Percentiles rank a stretch among this genome's conserved stretches.
Conservation (phyloP, 1,284 basidiomycete species). For the Mycosarcoma mackinlayi region DNA sequence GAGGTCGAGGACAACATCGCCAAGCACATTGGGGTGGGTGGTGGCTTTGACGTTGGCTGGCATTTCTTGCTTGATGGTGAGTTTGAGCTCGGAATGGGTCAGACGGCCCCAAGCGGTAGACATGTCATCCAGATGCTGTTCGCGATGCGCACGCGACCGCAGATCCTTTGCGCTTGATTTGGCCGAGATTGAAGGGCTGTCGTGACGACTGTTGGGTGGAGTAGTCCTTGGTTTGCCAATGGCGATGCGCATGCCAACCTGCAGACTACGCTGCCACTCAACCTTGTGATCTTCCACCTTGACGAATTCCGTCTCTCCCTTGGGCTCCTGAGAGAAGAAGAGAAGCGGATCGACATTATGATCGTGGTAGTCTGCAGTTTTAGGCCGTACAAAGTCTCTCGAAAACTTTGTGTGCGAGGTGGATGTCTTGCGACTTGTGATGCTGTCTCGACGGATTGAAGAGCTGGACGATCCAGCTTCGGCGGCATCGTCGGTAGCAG, state of each 20-base stretch:
- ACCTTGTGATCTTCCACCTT: slow-evolving; percentile 50
- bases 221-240: slow-evolving; percentile 52
- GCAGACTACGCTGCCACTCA: slow-evolving; percentile 54
- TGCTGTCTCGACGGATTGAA: slow-evolving; percentile 26
- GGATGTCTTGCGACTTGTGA: slow-evolving; percentile 37
- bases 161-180: slow-evolving; percentile 45
- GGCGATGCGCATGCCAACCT: slow-evolving; percentile 56
- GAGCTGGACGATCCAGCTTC: slow-evolving; percentile 12
- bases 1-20: slow-evolving; percentile 77
- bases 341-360: slow-evolving; percentile 41
- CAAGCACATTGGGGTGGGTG: slow-evolving; percentile 70
- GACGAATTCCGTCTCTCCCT: slow-evolving; percentile 45
- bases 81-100: slow-evolving; percentile 50
- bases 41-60: slow-evolving; percentile 32
- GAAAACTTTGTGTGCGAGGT: slow-evolving; percentile 30
- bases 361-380: slow-evolving; percentile 17
- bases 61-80: slow-evolving; percentile 56
- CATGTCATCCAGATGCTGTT: slow-evolving; percentile 33
- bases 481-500: neutral
- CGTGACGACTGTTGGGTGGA: slow-evolving; percentile 24
- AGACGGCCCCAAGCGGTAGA: slow-evolving; percentile 53
- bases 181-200: slow-evolving; percentile 32
- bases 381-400: slow-evolving; percentile 20
- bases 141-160: slow-evolving; percentile 20
- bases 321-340: slow-evolving; percentile 49